Evolutionary conservation across 352 stramenopile species (phyloP), one percentile per base, ranked within the genome.

Genomic region (Hyphochytrium catenoides): DNA sequence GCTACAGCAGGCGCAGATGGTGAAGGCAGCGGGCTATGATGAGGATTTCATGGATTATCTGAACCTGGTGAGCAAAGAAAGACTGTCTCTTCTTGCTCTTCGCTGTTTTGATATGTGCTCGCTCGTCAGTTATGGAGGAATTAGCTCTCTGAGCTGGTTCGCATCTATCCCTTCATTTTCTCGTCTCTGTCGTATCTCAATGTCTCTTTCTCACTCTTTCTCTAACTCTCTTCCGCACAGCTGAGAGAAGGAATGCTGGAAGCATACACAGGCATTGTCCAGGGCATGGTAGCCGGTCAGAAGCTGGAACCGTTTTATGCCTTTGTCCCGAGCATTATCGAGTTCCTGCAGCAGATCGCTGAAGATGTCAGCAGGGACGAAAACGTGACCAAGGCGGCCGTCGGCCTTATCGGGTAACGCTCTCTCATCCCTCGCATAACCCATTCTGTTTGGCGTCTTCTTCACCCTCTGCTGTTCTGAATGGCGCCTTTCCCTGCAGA

Each of bases 31-130:
- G 15, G 76, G 74, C 4, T 77, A 95, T 39, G 86, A 97, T 47
- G 88, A 97, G 42, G 88, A 97, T 34, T 66, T 95, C n/a, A 75
- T 96, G 44, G 82, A 95, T 27, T 96, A 95, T 53, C 86, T 97
- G 51, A 96, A 96, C 57, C 61, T 74, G 35, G 61, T 97, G 7
- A 68, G 85, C 33, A 77, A 94, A 47, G 78, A 70, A 43, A 86
- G 96, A 26, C 53, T 97, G 20, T n/a, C n/a, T n/a, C n/a, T n/a
- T n/a, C n/a, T n/a, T n/a, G n/a, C n/a, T n/a, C n/a, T n/a, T n/a
- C n/a, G n/a, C n/a, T n/a, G n/a, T n/a, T n/a, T n/a, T n/a, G n/a
- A n/a, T n/a, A n/a, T n/a, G n/a, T n/a, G n/a, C n/a, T n/a, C n/a
- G n/a, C n/a, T n/a, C n/a, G n/a, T n/a, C n/a, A n/a, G n/a, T n/a